Percentiles rank a stretch among this genome's conserved stretches.
Conservation (phyloP, 495 filamentous ascomycete genomes). For the Penicillium coffeae region DNA sequence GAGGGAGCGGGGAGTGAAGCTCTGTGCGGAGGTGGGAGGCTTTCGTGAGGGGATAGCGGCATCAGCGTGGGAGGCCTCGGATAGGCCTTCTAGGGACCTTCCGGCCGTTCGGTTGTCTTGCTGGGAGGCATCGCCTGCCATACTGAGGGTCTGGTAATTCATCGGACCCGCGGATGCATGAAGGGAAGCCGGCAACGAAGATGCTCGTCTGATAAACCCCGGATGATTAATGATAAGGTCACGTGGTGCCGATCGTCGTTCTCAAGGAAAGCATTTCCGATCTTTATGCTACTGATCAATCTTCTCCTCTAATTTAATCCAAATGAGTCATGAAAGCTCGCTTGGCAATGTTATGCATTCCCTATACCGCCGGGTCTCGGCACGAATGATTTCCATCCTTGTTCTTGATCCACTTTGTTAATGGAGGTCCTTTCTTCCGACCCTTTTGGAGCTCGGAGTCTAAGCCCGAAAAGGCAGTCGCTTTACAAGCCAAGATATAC, state of each 20-base stretch:
- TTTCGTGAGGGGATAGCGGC: slow-evolving; percentile 4
- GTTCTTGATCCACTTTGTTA: slow-evolving; percentile 1
- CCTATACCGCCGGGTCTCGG: too few relatives aligned
- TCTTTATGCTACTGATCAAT: too few relatives aligned
- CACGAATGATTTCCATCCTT: too few relatives aligned
- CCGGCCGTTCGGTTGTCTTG: neutral
- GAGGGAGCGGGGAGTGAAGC: slow-evolving; percentile 80
- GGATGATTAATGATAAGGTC: slow-evolving; percentile 19
- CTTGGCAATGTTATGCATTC: too few relatives aligned
- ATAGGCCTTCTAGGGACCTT: slow-evolving; percentile 4
- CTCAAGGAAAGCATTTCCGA: neutral
- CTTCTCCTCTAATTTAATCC: too few relatives aligned
- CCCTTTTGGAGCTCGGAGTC: slow-evolving; percentile 4
- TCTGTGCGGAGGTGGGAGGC: slow-evolving; percentile 34
- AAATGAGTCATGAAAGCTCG: too few relatives aligned
- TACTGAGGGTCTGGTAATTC: slow-evolving; percentile 39
- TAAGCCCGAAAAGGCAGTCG: slow-evolving; percentile 3
- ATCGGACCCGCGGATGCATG: slow-evolving; percentile 18
- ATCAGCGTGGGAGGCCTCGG: slow-evolving; percentile 4
- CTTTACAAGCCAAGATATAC: neutral
- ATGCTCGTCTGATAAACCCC: slow-evolving; percentile 10
- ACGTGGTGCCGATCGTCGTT: neutral
- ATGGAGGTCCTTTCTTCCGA: neutral
- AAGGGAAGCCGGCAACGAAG: neutral
- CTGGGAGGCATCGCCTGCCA: slow-evolving; percentile 27